Percentiles rank a stretch among this genome's conserved stretches.
These are phyloP conservation scores for Orychophragmus violaceus DNA, from an alignment of 345 rosid genomes.

Conservation along the genomic window DNA sequence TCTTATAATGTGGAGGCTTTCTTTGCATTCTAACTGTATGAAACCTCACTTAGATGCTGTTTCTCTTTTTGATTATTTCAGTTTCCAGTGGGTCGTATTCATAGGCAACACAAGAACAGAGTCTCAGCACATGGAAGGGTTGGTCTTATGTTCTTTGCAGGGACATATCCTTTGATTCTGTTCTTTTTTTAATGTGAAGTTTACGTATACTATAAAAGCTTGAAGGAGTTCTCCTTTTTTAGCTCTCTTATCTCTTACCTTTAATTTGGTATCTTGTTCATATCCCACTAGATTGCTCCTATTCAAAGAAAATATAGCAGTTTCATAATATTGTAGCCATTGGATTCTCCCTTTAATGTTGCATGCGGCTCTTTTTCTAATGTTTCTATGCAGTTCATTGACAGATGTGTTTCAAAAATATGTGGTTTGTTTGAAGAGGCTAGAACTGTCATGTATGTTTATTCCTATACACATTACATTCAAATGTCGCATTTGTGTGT, in stretches of 20 bases:
- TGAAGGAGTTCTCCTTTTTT: constrained; percentile 5
- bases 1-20: neutral
- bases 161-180: constrained; percentile 29
- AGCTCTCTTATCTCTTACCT: constrained; percentile 18
- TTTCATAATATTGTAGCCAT: constrained; percentile 8
- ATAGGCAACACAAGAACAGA: constrained; percentile 61
- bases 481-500: neutral
- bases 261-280: constrained; percentile 31
- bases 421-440: neutral
- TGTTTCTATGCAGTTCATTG: neutral
- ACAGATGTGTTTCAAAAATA: neutral
- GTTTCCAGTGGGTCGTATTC: constrained; percentile 82
- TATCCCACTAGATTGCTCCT: constrained; percentile 22
- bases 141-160: too few species aligned
- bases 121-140: constrained; percentile 61
- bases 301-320: neutral
- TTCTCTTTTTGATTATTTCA: constrained; percentile 2
- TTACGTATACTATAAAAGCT: constrained; percentile 9
- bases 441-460: too few species aligned
- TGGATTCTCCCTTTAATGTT: constrained; percentile 12
- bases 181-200: neutral
- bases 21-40: neutral
- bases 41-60: neutral
- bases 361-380: neutral
- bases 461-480: neutral